A percentile compares a stretch with the other conserved stretches of the same genome.
Evolutionary conservation across 1,284 basidiomycete species (phyloP).

Genomic region (Cryptococcus sp.): DNA sequence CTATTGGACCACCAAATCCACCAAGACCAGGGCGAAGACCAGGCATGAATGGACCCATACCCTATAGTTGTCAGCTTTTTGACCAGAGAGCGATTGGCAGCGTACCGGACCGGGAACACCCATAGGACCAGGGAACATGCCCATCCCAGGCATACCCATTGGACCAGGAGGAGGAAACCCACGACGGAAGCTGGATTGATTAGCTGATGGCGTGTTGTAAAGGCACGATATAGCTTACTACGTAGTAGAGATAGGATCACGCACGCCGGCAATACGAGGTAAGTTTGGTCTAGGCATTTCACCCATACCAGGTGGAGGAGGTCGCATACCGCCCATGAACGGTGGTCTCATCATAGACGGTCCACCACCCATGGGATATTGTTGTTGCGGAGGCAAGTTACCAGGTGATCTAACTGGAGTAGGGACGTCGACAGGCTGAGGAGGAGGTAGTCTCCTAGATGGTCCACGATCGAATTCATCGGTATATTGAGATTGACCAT

Average conservation of each 20-base stretch:
- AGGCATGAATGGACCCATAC: constrained; percentile 43
- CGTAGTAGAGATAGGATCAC: constrained; percentile 44
- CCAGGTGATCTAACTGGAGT: constrained; percentile 37
- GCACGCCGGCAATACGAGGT: constrained; percentile 36
- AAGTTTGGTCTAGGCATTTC: constrained; percentile 31
- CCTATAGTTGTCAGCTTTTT: constrained; percentile 16
- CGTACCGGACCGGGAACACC: constrained; percentile 35
- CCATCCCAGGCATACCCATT: constrained; percentile 35
- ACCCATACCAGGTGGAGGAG: constrained; percentile 18
- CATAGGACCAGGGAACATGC: constrained; percentile 36
- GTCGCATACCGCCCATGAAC: constrained; percentile 22
- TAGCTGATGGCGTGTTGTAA: background rate
- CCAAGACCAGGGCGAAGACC: constrained; percentile 40
- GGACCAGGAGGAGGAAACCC: constrained; percentile 40
- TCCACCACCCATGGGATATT: background rate
- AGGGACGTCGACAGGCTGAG: constrained; percentile 40
- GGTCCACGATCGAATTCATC: constrained; percentile 10
- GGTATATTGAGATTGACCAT: constrained; percentile 7
- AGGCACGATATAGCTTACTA: constrained; percentile 24
- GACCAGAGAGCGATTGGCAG: background rate
- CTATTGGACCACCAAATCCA: constrained; percentile 41
- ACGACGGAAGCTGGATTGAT: constrained; percentile 32
- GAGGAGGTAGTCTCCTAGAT: constrained; percentile 21
- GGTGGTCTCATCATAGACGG: constrained; percentile 16
- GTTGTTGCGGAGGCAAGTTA: constrained; percentile 10